These are phyloP conservation scores for Pseudohyphozyma bogoriensis DNA, from an alignment of 768 basidiomycete genomes.

Conservation along the genomic window DNA sequence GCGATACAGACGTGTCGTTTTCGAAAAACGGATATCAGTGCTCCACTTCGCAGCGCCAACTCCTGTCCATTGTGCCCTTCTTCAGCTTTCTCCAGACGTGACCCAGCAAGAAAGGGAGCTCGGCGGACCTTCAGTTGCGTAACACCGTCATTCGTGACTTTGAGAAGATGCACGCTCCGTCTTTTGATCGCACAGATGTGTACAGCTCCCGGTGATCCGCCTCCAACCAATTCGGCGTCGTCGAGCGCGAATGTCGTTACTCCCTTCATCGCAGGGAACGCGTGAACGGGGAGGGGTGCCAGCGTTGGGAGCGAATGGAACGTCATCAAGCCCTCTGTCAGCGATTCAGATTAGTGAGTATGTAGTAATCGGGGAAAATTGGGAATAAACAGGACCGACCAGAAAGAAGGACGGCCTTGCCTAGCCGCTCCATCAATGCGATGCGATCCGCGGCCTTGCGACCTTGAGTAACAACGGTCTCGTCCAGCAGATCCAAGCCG, in stretches of 20 bases:
- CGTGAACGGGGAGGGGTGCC: constrained; percentile 52
- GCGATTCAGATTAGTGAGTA: neutral
- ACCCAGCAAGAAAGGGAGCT: too few relatives aligned
- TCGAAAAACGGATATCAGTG: constrained; percentile 46
- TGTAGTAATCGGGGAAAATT: neutral
- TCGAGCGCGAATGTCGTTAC: constrained; percentile 74
- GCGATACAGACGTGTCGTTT: constrained; percentile 63
- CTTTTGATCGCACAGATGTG: constrained; percentile 37
- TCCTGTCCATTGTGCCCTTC: constrained; percentile 25
- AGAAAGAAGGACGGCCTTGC: constrained; percentile 62
- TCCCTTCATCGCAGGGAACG: constrained; percentile 68
- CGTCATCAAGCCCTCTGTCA: constrained; percentile 47
- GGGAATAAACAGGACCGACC: constrained; percentile 43
- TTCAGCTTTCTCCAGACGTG: neutral
- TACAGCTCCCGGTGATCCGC: constrained; percentile 32
- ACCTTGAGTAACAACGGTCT: constrained; percentile 53
- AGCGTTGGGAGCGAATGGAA: constrained; percentile 73
- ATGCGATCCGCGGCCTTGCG: constrained; percentile 71
- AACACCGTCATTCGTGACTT: constrained; percentile 27
- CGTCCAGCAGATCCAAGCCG: constrained; percentile 48
- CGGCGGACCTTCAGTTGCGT: constrained; percentile 27
- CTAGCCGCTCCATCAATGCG: constrained; percentile 63
- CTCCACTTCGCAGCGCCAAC: constrained; percentile 35
- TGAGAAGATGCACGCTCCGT: constrained; percentile 37
- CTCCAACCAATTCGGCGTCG: constrained; percentile 39